These are phyloP conservation scores for Monilinia laxa DNA, from an alignment of 2,329 filamentous ascomycete species.

Conservation along the genomic window DNA sequence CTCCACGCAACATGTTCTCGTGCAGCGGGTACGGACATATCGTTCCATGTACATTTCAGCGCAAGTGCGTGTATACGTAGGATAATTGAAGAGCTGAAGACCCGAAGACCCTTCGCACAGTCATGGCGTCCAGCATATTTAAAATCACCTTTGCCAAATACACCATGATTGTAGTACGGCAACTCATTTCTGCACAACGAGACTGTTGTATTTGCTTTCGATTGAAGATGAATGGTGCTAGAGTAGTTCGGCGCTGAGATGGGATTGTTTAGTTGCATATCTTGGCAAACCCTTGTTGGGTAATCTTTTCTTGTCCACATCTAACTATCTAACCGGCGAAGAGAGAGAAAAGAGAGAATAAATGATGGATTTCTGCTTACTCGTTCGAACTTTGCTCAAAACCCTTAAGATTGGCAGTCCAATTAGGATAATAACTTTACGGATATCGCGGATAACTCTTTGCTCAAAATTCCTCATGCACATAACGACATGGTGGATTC, in stretches of 20 bases:
- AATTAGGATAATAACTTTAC: conserved; percentile 10
- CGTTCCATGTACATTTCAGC: background rate
- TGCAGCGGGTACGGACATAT: conserved; percentile 7
- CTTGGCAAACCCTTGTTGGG: background rate
- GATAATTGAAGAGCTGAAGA: background rate
- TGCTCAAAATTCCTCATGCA: conserved; percentile 15
- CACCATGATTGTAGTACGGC: background rate
- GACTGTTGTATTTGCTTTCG: background rate
- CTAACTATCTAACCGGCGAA: background rate
- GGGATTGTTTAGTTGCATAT: conserved; percentile 12
- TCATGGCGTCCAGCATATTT: background rate
- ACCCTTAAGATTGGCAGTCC: background rate
- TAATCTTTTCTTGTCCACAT: background rate
- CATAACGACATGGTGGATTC: conserved; percentile 22
- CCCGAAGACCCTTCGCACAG: background rate
- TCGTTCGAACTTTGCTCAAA: background rate
- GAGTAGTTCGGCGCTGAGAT: background rate
- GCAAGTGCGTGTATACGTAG: background rate
- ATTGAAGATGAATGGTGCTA: background rate
- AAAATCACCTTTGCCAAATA: background rate
- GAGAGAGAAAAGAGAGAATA: background rate
- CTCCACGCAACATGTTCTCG: conserved; percentile 19
- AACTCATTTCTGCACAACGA: conserved; percentile 1
- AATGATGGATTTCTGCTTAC: conserved; percentile 13
- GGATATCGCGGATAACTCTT: conserved; percentile 17